Conservation (phyloP, 768 basidiomycete species). For the Pilatotrama ljubarskyi region DNA sequence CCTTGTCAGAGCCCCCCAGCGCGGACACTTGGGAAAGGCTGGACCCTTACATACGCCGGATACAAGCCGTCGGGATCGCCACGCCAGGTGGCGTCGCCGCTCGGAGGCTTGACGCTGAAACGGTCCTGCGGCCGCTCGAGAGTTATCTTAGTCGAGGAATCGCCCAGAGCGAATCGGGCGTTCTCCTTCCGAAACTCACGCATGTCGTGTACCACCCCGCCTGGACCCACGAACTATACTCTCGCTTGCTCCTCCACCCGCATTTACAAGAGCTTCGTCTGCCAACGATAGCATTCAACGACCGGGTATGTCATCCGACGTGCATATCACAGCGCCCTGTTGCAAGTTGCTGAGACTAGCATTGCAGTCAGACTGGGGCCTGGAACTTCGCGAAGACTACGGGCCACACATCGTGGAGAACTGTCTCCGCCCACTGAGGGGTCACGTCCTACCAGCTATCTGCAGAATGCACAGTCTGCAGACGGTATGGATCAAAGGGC, state of each 20-base stretch:
- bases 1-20: background rate
- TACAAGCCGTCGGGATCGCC: background rate
- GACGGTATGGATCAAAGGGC: background rate
- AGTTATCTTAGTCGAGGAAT: background rate
- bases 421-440: background rate
- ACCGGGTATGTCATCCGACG: background rate
- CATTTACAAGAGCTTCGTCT: background rate
- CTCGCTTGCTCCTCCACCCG: background rate
- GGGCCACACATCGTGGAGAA: background rate
- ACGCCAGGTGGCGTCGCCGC: background rate
- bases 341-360: no score
- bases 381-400: background rate
- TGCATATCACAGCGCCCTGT: no score
- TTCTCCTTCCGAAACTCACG: background rate
- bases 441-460: background rate
- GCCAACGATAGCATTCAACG: background rate
- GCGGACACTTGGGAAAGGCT: background rate
- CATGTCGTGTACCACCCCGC: background rate
- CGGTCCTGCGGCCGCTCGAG: background rate
- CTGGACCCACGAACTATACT: background rate
- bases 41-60: background rate
- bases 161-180: no score
- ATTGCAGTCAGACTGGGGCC: background rate
- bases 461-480: background rate
- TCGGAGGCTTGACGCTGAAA: background rate